Conservation (phyloP, 163 green algal genomes). For the Scenedesmus sp. region DNA sequence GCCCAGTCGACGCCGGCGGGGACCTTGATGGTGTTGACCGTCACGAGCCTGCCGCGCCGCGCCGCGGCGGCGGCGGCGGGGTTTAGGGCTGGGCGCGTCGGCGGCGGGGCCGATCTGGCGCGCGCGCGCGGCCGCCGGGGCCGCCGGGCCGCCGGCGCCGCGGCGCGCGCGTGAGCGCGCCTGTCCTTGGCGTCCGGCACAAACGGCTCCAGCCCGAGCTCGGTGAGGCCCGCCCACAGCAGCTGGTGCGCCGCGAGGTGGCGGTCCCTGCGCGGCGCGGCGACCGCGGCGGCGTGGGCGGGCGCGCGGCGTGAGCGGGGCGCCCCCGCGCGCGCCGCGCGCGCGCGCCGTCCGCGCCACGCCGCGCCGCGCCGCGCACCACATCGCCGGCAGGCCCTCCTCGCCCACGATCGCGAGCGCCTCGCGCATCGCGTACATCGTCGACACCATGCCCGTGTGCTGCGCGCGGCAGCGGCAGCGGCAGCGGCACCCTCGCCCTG, state of each 20-base stretch:
- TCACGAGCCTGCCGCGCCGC: slow-evolving; percentile 66
- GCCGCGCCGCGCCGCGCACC: too few species aligned
- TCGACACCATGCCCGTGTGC: slow-evolving; percentile 83
- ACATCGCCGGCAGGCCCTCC: slow-evolving; percentile 83
- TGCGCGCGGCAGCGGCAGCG: too few species aligned
- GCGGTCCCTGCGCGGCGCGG: too few species aligned
- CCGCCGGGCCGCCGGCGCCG: too few species aligned
- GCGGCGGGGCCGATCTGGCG: too few species aligned
- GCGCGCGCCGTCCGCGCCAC: too few species aligned
- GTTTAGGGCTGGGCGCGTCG: too few species aligned
- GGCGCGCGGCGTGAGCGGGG: too few species aligned
- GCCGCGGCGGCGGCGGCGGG: neutral
- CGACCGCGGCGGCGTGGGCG: too few species aligned
- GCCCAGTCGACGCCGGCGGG: slow-evolving; percentile 79
- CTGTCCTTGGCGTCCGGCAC: slow-evolving; percentile 61
- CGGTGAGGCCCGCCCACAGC: slow-evolving; percentile 87
- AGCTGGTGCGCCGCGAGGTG: slow-evolving; percentile 40
- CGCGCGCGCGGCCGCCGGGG: too few species aligned
- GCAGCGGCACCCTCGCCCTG: too few species aligned
- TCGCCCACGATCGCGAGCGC: slow-evolving; percentile 84
- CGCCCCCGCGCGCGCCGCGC: too few species aligned
- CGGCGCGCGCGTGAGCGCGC: neutral
- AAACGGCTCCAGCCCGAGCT: slow-evolving; percentile 89
- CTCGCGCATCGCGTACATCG: slow-evolving; percentile 93
- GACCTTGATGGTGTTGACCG: slow-evolving; percentile 92